Conservation (phyloP, 306 rosid species). For the Potentilla sterilis region DNA sequence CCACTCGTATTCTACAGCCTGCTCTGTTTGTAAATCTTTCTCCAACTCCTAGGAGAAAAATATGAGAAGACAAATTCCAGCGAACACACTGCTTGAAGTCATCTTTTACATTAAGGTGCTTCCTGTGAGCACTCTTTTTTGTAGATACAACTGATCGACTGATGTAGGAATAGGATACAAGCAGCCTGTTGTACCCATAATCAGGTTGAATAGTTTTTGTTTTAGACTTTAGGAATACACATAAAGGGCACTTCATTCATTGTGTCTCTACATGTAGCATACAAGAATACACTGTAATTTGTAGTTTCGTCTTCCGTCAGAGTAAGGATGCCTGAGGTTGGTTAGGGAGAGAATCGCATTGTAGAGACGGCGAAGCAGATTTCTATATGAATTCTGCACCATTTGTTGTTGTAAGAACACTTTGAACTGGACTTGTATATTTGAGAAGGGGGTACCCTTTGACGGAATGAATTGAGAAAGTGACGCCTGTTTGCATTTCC, state of each 20-base stretch:
- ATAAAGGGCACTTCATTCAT: neutral
- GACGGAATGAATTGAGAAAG: no score
- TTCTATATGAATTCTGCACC: neutral
- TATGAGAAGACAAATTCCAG: neutral
- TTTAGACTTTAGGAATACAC: constrained; percentile 13
- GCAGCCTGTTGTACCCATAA: neutral
- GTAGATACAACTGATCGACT: constrained; percentile 28
- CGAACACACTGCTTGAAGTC: neutral
- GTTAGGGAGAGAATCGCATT: neutral
- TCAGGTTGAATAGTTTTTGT: constrained; percentile 16
- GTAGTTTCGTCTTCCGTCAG: neutral
- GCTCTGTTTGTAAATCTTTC: constrained; percentile 65
- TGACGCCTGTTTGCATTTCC: no score
- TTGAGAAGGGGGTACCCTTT: no score
- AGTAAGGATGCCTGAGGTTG: neutral
- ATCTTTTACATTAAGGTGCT: constrained; percentile 5
- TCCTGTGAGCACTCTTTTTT: constrained; percentile 22
- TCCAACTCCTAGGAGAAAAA: constrained; percentile 18
- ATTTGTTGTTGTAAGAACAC: neutral
- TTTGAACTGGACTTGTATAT: neutral
- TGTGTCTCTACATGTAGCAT: neutral
- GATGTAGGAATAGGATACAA: constrained; percentile 17
- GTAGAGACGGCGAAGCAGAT: neutral
- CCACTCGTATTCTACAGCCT: constrained; percentile 91
- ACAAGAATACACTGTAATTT: neutral